Evolutionary conservation across 2,329 filamentous ascomycete genomes (phyloP).

Genomic region (Diaporthe sp.): DNA sequence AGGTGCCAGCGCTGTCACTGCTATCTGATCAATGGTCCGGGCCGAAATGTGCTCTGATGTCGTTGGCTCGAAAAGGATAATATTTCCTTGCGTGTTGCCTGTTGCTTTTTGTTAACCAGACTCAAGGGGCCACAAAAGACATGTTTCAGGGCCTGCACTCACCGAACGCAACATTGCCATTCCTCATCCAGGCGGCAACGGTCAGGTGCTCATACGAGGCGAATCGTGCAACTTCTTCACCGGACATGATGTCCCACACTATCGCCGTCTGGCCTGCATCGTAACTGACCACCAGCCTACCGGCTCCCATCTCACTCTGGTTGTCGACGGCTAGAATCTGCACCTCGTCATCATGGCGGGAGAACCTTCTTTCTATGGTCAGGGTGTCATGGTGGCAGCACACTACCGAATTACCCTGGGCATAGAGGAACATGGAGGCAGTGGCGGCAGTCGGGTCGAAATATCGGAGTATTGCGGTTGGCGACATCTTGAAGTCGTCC

Average conservation of each 20-base stretch:
- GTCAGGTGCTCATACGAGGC: slow-evolving; percentile 89
- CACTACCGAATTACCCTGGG: slow-evolving; percentile 84
- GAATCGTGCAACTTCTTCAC: slow-evolving; percentile 92
- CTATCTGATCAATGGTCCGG: slow-evolving; percentile 90
- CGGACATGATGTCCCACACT: slow-evolving; percentile 95
- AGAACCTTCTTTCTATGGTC: slow-evolving; percentile 88
- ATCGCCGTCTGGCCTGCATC: slow-evolving; percentile 92
- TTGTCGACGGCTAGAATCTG: slow-evolving; percentile 90
- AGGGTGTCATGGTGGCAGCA: slow-evolving; percentile 94
- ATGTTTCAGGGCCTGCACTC: slow-evolving; percentile 51
- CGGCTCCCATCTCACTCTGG: slow-evolving; percentile 86
- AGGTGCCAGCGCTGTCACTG: slow-evolving; percentile 93
- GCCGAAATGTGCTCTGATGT: slow-evolving; percentile 94
- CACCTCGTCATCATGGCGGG: slow-evolving; percentile 86
- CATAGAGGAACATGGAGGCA: slow-evolving; percentile 90
- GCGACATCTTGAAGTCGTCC: slow-evolving; percentile 68
- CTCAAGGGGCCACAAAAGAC: not conserved
- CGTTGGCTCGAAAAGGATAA: slow-evolving; percentile 93
- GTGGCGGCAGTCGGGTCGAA: slow-evolving; percentile 94
- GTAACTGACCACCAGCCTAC: slow-evolving; percentile 91
- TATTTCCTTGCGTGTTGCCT: slow-evolving; percentile 94
- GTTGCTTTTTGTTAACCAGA: slow-evolving; percentile 43
- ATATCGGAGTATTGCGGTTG: slow-evolving; percentile 64
- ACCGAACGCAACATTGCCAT: slow-evolving; percentile 98
- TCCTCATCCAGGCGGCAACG: slow-evolving; percentile 94